Evolutionary conservation across 2,329 filamentous ascomycete species (phyloP), one percentile per base, ranked within the genome.

Genomic region (Teratosphaeria epicoccoides): DNA sequence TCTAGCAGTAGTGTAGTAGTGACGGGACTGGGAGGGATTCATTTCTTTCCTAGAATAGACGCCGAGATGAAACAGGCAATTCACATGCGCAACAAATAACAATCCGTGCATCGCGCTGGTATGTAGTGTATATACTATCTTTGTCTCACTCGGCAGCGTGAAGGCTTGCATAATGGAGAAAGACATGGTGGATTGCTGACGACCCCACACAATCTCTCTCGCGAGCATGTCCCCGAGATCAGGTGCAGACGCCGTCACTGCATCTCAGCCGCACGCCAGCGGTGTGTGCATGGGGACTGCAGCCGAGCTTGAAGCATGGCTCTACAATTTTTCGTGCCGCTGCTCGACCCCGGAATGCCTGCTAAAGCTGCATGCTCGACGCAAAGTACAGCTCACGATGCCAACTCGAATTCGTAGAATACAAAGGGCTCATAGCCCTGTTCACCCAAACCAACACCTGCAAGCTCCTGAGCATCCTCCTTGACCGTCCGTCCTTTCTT

Each of bases 371-470:
- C n/a, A n/a, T n/a, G n/a, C n/a, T n/a, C n/a, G n/a, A n/a, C n/a
- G n/a, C 10, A 11, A 28, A 22, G n/a, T 12, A 52, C 43, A 37
- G 17, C 43, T n/a, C 47, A 37, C 57, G 70, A 80, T 62, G 73
- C 70, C 59, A 97, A 82, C 66, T 93, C 87, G 67, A 97, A 87
- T 68, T 95, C 88, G 72, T 97, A 98, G 75, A 90, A 96, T 66
- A 97, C 93, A 71, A 94, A 98, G 40, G 93, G 85, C 54, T 88
- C 93, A 74, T 97, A 98, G 68, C 96, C 89, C 60, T 80, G 77
- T 53, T 89, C 87, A 43, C 80, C 79, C 28, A 78, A 73, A 0
- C 75, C 85, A 3, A 84, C 84, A 2, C 85, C 84, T 40, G 88
- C 87, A 79, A 96, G 87, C 61, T 97, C 91, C 33, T 83, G 85